phyloP scores from a whole-genome alignment of 345 rosid species.

The Pistacia vera region DNA sequence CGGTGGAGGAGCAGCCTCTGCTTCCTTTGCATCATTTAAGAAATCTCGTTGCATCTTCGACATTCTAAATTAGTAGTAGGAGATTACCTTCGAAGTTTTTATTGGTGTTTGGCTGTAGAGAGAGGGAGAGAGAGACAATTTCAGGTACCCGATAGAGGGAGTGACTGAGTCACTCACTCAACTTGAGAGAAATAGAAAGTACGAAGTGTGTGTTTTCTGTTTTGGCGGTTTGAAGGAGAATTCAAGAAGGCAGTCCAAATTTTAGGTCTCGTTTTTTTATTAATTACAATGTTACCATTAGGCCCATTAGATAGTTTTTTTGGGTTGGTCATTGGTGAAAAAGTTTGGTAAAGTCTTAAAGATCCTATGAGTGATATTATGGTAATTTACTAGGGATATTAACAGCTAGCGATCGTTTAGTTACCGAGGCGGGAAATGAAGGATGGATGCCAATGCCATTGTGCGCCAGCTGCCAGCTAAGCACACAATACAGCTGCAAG shows the following conservation, averaged over 20 bases:
- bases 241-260: constrained; percentile 19
- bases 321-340: not conserved
- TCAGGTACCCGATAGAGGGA: not conserved
- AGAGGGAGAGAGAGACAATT: not conserved
- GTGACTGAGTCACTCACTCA: not conserved
- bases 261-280: not conserved
- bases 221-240: constrained; percentile 34
- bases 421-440: constrained; percentile 14
- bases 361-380: not conserved
- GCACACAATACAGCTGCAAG: not conserved
- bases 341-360: too few relatives aligned
- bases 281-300: constrained; percentile 8
- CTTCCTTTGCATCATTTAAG: constrained; percentile 10
- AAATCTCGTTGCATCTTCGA: constrained; percentile 13
- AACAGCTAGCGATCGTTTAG: not conserved
- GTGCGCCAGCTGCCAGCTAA: not conserved
- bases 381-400: not conserved
- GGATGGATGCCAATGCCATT: not conserved
- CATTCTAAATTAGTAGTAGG: constrained; percentile 14
- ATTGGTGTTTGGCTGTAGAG: constrained; percentile 3
- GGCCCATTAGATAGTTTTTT: not conserved
- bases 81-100: constrained; percentile 16
- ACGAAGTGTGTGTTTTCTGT: constrained; percentile 14
- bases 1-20: constrained; percentile 7
- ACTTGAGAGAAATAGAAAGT: constrained; percentile 13